Evolutionary conservation across 257 asterid genomes (phyloP).

Genomic region (Nicotiana obtusifolia): DNA sequence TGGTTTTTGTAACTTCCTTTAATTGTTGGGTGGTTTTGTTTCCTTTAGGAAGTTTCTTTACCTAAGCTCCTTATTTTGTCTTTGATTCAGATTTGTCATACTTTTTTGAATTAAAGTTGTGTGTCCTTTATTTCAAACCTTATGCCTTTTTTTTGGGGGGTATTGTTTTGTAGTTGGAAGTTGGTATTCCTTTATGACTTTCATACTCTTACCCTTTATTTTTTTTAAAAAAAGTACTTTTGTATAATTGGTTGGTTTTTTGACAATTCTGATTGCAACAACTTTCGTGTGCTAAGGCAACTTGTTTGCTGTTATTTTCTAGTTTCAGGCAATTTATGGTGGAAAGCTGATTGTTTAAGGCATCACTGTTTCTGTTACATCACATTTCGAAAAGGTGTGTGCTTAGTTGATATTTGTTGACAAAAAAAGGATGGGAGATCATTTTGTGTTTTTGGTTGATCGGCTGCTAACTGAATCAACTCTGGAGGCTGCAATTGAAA

Average conservation of each 20-base stretch:
- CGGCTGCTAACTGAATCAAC: constrained; percentile 93
- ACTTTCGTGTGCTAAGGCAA: not conserved
- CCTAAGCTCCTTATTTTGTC: not conserved
- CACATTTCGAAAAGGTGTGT: not conserved
- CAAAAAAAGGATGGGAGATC: constrained; percentile 69
- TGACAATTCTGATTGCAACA: not conserved
- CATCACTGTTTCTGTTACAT: not conserved
- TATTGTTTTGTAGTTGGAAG: not conserved
- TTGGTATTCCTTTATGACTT: constrained; percentile 11
- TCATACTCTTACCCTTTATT: not conserved
- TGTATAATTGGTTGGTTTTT: not conserved
- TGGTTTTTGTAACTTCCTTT: not conserved
- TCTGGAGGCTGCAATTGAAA: constrained; percentile 83
- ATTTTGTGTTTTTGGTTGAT: constrained; percentile 90
- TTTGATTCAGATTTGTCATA: not conserved
- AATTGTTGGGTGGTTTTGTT: not conserved
- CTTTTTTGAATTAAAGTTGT: not conserved
- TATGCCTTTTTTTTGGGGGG: constrained; percentile 6
- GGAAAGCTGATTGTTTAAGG: constrained; percentile 8
- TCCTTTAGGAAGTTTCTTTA: not conserved
- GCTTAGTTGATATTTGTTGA: not conserved
- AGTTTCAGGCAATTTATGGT: constrained; percentile 9
- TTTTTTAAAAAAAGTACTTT: not conserved
- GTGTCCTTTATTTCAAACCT: constrained; percentile 16
- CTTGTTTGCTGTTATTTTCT: not conserved